A percentile compares a stretch with the other conserved stretches of the same genome.
These are phyloP conservation scores for Suillus bovinus DNA, from an alignment of 768 basidiomycete genomes.

Conservation along the genomic window DNA sequence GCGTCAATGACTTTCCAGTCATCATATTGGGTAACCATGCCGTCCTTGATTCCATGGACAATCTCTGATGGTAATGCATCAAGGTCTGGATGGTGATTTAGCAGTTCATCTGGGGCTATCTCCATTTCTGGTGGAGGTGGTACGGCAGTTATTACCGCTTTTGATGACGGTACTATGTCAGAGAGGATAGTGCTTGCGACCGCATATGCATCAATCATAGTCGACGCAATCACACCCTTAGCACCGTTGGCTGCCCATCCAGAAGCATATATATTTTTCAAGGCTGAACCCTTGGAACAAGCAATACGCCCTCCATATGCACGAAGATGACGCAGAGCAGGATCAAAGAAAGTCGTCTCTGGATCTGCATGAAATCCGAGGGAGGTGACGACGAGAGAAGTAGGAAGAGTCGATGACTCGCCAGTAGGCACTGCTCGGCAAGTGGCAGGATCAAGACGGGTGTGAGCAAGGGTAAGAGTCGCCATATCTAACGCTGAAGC, in stretches of 20 bases:
- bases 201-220: slow-evolving; percentile 90
- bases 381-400: slow-evolving; percentile 83
- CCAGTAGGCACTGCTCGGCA: slow-evolving; percentile 56
- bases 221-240: slow-evolving; percentile 85
- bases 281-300: slow-evolving; percentile 34
- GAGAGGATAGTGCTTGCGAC: slow-evolving; percentile 70
- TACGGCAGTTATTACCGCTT: slow-evolving; percentile 17
- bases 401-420: slow-evolving; percentile 48
- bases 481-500: slow-evolving; percentile 25
- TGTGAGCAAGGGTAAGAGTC: slow-evolving; percentile 61
- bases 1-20: slow-evolving; percentile 77
- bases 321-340: slow-evolving; percentile 55
- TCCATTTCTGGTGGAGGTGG: slow-evolving; percentile 11
- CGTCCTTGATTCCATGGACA: slow-evolving; percentile 39
- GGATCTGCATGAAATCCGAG: slow-evolving; percentile 84
- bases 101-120: slow-evolving; percentile 18
- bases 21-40: slow-evolving; percentile 57
- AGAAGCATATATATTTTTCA: slow-evolving; percentile 79
- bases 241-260: slow-evolving; percentile 96
- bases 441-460: slow-evolving; percentile 50
- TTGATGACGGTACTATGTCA: slow-evolving; percentile 44
- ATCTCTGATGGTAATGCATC: slow-evolving; percentile 53
- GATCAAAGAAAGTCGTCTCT: slow-evolving; percentile 57
- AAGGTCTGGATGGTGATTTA: slow-evolving; percentile 39
- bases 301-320: slow-evolving; percentile 51